Base-by-base conservation (phyloP, 768 basidiomycete genomes). In the Leucogyrophana mollusca region DNA sequence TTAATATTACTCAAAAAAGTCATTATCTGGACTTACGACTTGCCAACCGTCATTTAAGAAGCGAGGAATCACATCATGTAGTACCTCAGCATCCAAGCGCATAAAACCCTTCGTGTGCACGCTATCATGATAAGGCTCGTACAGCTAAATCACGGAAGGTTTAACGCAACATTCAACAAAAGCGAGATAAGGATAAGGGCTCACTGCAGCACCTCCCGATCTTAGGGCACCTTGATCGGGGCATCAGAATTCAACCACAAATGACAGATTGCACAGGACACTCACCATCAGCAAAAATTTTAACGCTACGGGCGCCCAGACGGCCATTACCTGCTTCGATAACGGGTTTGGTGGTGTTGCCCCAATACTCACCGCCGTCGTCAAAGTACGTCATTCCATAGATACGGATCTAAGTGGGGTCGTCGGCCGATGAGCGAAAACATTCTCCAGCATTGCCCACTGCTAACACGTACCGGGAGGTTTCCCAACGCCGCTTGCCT, bases 41-140 rank as follows among this genome's bases (percentile, higher is more conserved):
- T 95, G 91, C 91, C 92, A 94, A 2, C 85, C 88, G 62, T 90
- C 87, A 36, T 75, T 70, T 51, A 94, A 62, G 64, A 88, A 94
- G 46, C 71, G 74, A 4, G 80, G 79, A 46, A 94, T 82, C 17
- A 83, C 70, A 24, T 78, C 69, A 34, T 73, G 74, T 38, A 94
- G 73, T 33, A 79, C 68, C 3, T 85, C 75, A 10, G 83, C 69
- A 17, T 79, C 73, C 14, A 83, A 71, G 41, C 91, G 78, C 82
- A 96, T 81, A 60, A 89, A 82, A 2, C 93, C 94, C 20, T 71
- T 78, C 17, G 85, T 87, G 10, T 71, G 70, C 10, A 88, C 86
- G 56, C 87, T 83, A 62, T 94, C 89, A 3, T 80, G 69, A 58
- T 95, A 95, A 1, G 89, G 87, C 53, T 91, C 87, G 46, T 87